Percentiles rank a stretch among this genome's conserved stretches.
These are phyloP conservation scores for Lentinula detonsa DNA, from an alignment of 768 basidiomycete species.

Conservation along the genomic window DNA sequence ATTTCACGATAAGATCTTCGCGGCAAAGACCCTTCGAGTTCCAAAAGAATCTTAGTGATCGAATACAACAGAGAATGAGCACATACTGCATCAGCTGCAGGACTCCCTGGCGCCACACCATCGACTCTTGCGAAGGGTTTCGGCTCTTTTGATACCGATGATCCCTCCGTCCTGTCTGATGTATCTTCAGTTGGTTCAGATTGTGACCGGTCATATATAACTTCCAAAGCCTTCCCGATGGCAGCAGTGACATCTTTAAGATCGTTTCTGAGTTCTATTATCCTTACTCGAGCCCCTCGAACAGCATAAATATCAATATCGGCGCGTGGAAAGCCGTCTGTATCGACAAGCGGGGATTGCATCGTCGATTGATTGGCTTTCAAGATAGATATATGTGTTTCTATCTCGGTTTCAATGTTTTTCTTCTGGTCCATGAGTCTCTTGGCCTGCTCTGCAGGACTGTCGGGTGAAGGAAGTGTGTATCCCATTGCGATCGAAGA, in stretches of 20 bases:
- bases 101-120: constrained; percentile 72
- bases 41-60: neutral
- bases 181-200: neutral
- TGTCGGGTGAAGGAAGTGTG: constrained; percentile 36
- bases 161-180: neutral
- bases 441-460: constrained; percentile 51
- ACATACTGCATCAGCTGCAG: constrained; percentile 74
- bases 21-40: constrained; percentile 54
- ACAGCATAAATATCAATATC: constrained; percentile 85
- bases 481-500: constrained; percentile 31
- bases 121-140: constrained; percentile 71
- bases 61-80: neutral
- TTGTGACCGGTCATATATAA: constrained; percentile 48
- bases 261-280: constrained; percentile 84
- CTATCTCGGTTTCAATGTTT: constrained; percentile 66
- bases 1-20: constrained; percentile 69
- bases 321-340: constrained; percentile 83
- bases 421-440: constrained; percentile 65
- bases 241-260: constrained; percentile 55
- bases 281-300: constrained; percentile 63
- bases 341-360: constrained; percentile 72
- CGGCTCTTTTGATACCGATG: constrained; percentile 13
- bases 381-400: constrained; percentile 55
- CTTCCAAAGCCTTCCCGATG: constrained; percentile 63
- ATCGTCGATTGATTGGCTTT: constrained; percentile 58